phyloP scores from a whole-genome alignment of 208 protist genomes.

The Balamuthia mandrillaris region DNA sequence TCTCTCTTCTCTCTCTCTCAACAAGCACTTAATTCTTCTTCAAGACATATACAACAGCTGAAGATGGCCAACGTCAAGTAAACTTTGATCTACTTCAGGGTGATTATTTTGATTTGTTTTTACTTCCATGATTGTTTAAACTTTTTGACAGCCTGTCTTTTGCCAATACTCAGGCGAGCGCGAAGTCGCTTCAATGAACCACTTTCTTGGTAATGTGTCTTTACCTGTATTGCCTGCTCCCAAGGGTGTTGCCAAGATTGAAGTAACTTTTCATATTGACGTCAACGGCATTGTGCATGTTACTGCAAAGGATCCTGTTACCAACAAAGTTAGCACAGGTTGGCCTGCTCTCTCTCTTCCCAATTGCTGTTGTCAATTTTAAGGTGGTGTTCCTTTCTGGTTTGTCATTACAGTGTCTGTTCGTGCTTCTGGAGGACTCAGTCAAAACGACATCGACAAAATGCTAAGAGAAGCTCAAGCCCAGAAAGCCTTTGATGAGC shows the following conservation, averaged over 20 bases:
- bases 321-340: conserved; percentile 33
- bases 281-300: conserved; percentile 66
- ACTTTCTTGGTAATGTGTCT: conserved; percentile 61
- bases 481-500: conserved; percentile 86
- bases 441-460: conserved; percentile 77
- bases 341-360: not conserved
- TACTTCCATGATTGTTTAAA: too few species aligned
- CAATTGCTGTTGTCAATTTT: not conserved
- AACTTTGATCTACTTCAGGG: conserved; percentile 48
- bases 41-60: conserved; percentile 37
- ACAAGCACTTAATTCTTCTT: too few species aligned
- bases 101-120: too few species aligned
- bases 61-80: conserved; percentile 44
- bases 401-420: not conserved
- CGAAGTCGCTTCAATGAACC: conserved; percentile 51
- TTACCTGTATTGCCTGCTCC: conserved; percentile 56
- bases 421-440: conserved; percentile 85
- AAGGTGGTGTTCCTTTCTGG: not conserved
- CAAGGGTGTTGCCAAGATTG: conserved; percentile 56
- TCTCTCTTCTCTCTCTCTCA: not conserved
- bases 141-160: too few species aligned
- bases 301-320: conserved; percentile 49
- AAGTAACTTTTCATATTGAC: conserved; percentile 70
- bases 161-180: conserved; percentile 64
- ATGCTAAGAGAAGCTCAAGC: conserved; percentile 82